phyloP scores from a whole-genome alignment of 257 asterid genomes.

The Nicotiana tabacum region DNA sequence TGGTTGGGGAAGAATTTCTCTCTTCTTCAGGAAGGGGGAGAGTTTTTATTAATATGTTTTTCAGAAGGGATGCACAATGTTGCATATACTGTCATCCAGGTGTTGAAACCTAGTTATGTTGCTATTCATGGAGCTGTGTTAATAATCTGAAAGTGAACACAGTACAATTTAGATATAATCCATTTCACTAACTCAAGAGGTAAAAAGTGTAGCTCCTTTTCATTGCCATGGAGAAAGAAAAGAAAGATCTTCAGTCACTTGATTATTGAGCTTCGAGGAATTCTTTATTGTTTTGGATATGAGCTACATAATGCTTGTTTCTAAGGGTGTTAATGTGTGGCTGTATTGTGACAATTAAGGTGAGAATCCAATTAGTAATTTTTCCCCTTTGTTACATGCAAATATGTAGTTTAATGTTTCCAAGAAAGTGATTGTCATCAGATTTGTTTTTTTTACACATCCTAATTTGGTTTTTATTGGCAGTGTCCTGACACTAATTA shows the following conservation, averaged over 20 bases:
- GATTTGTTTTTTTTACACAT: neutral
- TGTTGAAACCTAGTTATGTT: neutral
- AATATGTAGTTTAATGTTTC: neutral
- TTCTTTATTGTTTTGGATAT: neutral
- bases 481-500: constrained; percentile 91
- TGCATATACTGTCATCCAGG: neutral
- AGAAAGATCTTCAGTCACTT: neutral
- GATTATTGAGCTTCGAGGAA: neutral
- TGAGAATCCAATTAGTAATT: no score
- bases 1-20: constrained; percentile 1
- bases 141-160: neutral
- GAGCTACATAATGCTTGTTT: neutral
- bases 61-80: neutral
- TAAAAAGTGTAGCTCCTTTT: neutral
- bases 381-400: neutral
- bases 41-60: neutral
- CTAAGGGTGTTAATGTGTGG: neutral
- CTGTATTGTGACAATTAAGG: neutral
- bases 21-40: neutral
- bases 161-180: neutral
- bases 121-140: neutral
- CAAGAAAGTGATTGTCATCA: neutral
- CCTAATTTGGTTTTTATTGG: constrained; percentile 20
- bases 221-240: neutral
- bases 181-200: neutral